Conservation (phyloP, 768 basidiomycete genomes). For the Leccinellum rugosiceps region DNA sequence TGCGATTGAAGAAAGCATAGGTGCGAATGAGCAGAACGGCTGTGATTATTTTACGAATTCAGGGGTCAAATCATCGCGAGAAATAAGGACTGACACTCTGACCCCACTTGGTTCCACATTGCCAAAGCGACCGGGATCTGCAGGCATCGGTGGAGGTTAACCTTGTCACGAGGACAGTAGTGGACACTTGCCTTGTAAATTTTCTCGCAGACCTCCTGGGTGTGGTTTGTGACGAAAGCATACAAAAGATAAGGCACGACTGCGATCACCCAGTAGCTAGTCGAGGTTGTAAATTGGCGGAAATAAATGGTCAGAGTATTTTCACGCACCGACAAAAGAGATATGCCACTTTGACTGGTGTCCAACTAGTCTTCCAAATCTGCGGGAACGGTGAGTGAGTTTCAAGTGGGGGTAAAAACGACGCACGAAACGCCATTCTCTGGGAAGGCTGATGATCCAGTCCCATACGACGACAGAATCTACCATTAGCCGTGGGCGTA, state of each 20-base stretch:
- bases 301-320: slow-evolving; percentile 11
- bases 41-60: slow-evolving; percentile 26
- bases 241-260: slow-evolving; percentile 78
- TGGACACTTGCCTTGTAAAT: slow-evolving; percentile 57
- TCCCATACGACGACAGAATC: slow-evolving; percentile 85
- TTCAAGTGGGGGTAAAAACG: not conserved
- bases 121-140: slow-evolving; percentile 79
- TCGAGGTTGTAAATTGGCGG: slow-evolving; percentile 4
- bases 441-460: slow-evolving; percentile 74
- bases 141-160: not conserved
- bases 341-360: slow-evolving; percentile 79
- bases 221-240: slow-evolving; percentile 71
- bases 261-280: slow-evolving; percentile 78
- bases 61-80: not conserved
- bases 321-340: slow-evolving; percentile 73
- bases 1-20: slow-evolving; percentile 84
- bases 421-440: slow-evolving; percentile 75
- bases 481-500: slow-evolving; percentile 25
- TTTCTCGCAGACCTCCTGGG: slow-evolving; percentile 57
- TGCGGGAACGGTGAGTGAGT: slow-evolving; percentile 24
- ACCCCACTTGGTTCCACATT: slow-evolving; percentile 86
- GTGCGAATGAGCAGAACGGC: slow-evolving; percentile 80
- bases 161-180: not conserved
- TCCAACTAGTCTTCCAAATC: slow-evolving; percentile 85
- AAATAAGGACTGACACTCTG: slow-evolving; percentile 52